phyloP scores from a whole-genome alignment of 2,329 filamentous ascomycete species.

The Aspergillus vadensis region DNA sequence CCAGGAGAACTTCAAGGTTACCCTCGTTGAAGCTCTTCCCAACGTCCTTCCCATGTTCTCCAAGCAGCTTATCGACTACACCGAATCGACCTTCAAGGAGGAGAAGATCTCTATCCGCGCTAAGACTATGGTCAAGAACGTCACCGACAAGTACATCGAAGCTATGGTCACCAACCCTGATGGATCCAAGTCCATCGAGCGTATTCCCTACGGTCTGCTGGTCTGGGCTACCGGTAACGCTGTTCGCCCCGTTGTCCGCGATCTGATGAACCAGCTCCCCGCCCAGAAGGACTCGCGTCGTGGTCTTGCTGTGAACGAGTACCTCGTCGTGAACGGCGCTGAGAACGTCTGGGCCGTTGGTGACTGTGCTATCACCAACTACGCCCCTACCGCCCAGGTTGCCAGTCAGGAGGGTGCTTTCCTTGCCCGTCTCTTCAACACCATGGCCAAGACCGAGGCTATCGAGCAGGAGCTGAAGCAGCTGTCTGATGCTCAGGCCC shows the following conservation, averaged over 20 bases:
- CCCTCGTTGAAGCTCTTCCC: constrained; percentile 92
- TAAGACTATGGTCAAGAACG: constrained; percentile 98
- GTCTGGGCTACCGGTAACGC: constrained; percentile 99
- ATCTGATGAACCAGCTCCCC: constrained; percentile 88
- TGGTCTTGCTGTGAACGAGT: constrained; percentile 96
- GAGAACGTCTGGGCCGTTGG: constrained; percentile 98
- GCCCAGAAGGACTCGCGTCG: constrained; percentile 94
- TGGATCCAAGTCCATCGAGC: constrained; percentile 77
- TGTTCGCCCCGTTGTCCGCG: constrained; percentile 81
- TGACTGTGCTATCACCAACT: constrained; percentile 96
- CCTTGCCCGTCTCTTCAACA: constrained; percentile 95
- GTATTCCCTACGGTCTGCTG: constrained; percentile 89
- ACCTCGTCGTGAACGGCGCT: constrained; percentile 94
- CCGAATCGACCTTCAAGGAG: constrained; percentile 97
- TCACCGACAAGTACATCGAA: constrained; percentile 89
- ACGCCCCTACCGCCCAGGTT: constrained; percentile 96
- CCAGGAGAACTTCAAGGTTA: constrained; percentile 92
- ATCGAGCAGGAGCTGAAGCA: constrained; percentile 75
- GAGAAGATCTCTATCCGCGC: constrained; percentile 97
- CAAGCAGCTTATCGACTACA: constrained; percentile 99
- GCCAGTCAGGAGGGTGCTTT: constrained; percentile 94
- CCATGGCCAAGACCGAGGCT: constrained; percentile 91
- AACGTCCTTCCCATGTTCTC: constrained; percentile 96
- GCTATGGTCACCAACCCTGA: constrained; percentile 80
- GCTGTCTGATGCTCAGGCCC: constrained; percentile 65